Base-by-base conservation (phyloP, 2,329 filamentous ascomycete genomes). In the Cladophialophora chaetospira region DNA sequence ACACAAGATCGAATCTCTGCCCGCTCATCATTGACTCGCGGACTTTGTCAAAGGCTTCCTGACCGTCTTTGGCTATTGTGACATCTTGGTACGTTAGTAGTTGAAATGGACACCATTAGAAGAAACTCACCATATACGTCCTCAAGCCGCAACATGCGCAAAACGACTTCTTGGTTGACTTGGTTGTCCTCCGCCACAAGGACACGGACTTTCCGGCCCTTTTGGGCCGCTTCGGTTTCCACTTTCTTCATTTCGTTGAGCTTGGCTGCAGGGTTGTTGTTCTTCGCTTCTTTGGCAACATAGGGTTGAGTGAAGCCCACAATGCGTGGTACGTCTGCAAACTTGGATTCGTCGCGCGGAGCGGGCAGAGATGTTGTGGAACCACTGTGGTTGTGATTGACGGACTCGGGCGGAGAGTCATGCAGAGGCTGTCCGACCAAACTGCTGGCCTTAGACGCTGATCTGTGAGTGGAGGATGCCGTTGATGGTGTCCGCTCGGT, bases 21-120 rank as follows among this genome's bases (percentile, higher is more conserved):
- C 86, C 82, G 25, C 81, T 82, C 47, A 86, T 84, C 88, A 96
- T 94, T 62, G 86, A 88, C 13, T 85, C 85, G 69, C 91, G 92
- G 63, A 96, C 91, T 25, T 88, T 79, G 60, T 96, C 91, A 57
- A 91, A 89, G 0, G 92, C 92, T 73, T 96, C 89, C 71, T 95
- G 89, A 0, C 88, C 88, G 66, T 91, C 88, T 69, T 90, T 89
- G 50, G 91, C 92, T 48, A 96, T 87, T 0, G 89, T 93, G 13
- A 96, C 90, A 69, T 96, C 89, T 83, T 81, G 28, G 82, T 9
- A 15, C 82, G 61, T 84, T 78, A 56, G 84, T 78, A 58, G n/a
- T 86, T 84, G 63, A 80, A 82, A 25, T 75, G 77, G 69, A 81
- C 83, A 68, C 82, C 77, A 19, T 10, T 21, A 26, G 36, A 60